Conservation (phyloP, 441 rosid species). For the Mallotus japonicus region DNA sequence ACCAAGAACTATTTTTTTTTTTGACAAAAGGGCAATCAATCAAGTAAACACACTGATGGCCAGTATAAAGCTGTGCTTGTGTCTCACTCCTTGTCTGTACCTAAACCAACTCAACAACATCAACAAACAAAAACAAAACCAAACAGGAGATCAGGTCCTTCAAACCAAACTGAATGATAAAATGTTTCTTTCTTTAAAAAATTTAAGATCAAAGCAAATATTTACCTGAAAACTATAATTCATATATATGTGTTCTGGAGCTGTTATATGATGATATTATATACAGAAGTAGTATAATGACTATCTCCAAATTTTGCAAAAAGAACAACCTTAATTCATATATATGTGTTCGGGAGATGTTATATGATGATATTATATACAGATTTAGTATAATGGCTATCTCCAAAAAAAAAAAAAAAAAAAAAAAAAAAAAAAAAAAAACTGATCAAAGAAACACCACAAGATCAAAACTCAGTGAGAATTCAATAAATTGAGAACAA, state of each 20-base stretch:
- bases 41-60: background rate
- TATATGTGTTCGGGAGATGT: too few species aligned
- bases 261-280: background rate
- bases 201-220: background rate
- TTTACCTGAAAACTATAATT: slow-evolving; percentile 30
- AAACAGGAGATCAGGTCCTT: slow-evolving; percentile 24
- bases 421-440: slow-evolving; percentile 16
- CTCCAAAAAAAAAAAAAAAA: too few species aligned
- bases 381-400: too few species aligned
- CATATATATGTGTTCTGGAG: slow-evolving; percentile 9
- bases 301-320: too few species aligned
- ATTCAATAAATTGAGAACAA: background rate
- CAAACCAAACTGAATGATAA: background rate
- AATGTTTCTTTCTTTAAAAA: background rate
- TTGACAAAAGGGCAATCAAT: too few species aligned
- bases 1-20: background rate
- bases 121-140: background rate
- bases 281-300: background rate
- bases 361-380: too few species aligned
- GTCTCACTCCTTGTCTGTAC: background rate
- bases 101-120: background rate
- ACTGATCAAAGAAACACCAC: slow-evolving; percentile 25
- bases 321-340: too few species aligned
- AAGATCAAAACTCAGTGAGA: background rate
- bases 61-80: background rate